Percentiles rank a stretch among this genome's conserved stretches.
Conservation (phyloP, 2,329 filamentous ascomycete genomes). For the Monosporascus sp. region DNA sequence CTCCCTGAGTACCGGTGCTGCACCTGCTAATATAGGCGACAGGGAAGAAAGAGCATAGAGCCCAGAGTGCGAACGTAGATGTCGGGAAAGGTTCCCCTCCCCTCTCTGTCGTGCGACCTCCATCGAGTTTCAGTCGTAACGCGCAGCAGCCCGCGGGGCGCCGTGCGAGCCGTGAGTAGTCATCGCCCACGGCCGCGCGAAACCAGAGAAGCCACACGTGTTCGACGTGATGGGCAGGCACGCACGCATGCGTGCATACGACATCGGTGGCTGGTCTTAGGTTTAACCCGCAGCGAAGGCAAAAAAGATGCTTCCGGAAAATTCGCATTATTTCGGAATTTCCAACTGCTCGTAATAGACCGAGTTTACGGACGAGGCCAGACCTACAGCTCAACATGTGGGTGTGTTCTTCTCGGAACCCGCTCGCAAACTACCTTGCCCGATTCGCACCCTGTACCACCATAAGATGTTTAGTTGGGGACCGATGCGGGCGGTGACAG, state of each 20-base stretch:
- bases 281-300: neutral
- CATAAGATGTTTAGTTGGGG: neutral
- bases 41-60: too few relatives aligned
- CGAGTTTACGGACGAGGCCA: neutral
- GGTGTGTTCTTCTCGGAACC: neutral
- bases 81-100: neutral
- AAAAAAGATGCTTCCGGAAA: neutral
- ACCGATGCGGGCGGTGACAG: neutral
- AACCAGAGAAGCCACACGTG: too few relatives aligned
- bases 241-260: too few relatives aligned
- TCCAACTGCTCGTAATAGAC: neutral
- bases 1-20: too few relatives aligned
- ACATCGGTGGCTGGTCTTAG: too few relatives aligned
- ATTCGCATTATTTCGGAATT: neutral
- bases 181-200: neutral
- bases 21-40: too few relatives aligned
- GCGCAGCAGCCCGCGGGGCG: neutral
- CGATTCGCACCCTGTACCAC: neutral
- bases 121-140: neutral
- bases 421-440: neutral
- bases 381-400: neutral
- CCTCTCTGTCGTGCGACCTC: neutral
- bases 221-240: too few relatives aligned
- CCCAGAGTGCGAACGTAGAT: too few relatives aligned
- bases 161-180: neutral